Conservation (phyloP, 768 basidiomycete genomes). For the Cystoderma amianthinum region DNA sequence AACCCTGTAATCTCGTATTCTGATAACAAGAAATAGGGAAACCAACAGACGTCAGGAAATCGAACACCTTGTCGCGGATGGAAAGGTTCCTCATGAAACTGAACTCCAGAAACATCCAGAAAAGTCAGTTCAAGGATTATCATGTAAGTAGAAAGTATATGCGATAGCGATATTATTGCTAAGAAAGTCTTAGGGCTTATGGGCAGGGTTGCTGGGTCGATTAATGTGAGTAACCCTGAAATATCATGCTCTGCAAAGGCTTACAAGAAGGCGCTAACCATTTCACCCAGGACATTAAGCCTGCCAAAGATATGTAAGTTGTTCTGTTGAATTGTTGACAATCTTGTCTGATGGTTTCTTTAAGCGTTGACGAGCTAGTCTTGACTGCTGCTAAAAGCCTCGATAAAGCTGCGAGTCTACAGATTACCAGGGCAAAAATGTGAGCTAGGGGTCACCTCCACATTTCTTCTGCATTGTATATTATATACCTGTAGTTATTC, state of each 20-base stretch:
- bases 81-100: conserved; percentile 69
- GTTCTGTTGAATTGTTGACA: conserved; percentile 2
- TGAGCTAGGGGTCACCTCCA: no score
- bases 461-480: no score
- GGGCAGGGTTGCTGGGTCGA: conserved; percentile 72
- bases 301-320: conserved; percentile 77
- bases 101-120: conserved; percentile 69
- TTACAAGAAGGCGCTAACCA: no score
- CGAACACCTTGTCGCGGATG: conserved; percentile 46
- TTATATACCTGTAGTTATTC: no score
- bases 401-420: conserved; percentile 30
- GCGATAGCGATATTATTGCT: background rate
- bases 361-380: conserved; percentile 79
- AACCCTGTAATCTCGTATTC: background rate
- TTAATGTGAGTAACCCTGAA: conserved; percentile 37
- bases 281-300: conserved; percentile 59
- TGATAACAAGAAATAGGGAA: conserved; percentile 38
- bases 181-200: conserved; percentile 60
- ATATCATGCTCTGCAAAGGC: conserved; percentile 3
- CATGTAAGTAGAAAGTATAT: conserved; percentile 59
- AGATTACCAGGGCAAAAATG: conserved; percentile 44
- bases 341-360: background rate
- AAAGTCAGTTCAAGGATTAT: conserved; percentile 47
- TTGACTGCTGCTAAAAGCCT: conserved; percentile 58
- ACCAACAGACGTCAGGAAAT: conserved; percentile 54